Percentiles rank a stretch among this genome's conserved stretches.
phyloP scores from a whole-genome alignment of 768 basidiomycete genomes.

The Mycena indigotica region DNA sequence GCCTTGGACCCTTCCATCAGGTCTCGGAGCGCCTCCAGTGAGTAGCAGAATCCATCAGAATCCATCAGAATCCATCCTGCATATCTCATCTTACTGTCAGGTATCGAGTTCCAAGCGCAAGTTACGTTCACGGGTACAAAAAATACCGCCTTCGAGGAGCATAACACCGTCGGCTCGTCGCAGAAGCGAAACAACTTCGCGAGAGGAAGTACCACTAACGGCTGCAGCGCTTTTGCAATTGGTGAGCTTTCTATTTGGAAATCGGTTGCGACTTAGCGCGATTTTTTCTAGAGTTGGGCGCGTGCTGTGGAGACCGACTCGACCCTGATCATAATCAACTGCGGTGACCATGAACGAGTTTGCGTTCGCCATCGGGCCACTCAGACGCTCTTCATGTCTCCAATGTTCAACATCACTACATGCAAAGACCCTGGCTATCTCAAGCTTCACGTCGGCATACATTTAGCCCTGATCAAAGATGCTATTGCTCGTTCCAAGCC shows the following conservation, averaged over 20 bases:
- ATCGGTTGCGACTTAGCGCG: too few relatives aligned
- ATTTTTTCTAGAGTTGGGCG: background rate
- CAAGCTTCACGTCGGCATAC: background rate
- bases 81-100: background rate
- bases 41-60: too few relatives aligned
- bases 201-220: background rate
- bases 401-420: constrained; percentile 1
- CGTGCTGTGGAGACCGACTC: background rate
- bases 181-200: background rate
- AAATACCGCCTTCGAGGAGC: too few relatives aligned
- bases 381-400: constrained; percentile 16
- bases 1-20: background rate
- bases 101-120: background rate
- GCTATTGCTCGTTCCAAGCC: background rate
- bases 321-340: constrained; percentile 12
- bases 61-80: background rate
- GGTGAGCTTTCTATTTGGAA: background rate
- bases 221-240: background rate
- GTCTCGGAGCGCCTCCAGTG: too few relatives aligned
- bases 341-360: constrained; percentile 14
- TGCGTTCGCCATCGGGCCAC: constrained; percentile 21
- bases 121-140: too few relatives aligned
- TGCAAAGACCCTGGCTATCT: background rate
- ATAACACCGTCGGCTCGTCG: background rate
- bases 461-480: background rate